phyloP scores from a whole-genome alignment of 805 yeast genomes.

The Schwanniomyces vanrijiae region DNA sequence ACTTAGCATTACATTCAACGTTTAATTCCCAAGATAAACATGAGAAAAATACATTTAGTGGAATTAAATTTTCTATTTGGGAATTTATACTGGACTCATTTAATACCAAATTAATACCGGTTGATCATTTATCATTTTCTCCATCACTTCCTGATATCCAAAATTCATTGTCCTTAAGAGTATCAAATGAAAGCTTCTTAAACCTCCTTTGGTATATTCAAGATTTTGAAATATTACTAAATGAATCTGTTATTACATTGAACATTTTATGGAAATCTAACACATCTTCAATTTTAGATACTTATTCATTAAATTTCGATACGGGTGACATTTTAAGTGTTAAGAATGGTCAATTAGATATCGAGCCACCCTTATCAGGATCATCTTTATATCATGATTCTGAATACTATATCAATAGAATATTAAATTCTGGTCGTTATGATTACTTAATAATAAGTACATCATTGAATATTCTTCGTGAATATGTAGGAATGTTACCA shows the following conservation, averaged over 20 bases:
- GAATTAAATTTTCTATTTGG: constrained; percentile 23
- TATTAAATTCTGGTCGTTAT: constrained; percentile 52
- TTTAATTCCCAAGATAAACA: constrained; percentile 12
- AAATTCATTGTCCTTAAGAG: neutral
- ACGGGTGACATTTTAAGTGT: constrained; percentile 13
- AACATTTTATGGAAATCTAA: constrained; percentile 64
- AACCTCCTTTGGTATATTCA: constrained; percentile 48
- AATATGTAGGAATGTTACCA: constrained; percentile 25
- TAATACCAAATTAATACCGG: constrained; percentile 7
- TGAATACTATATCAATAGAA: constrained; percentile 42
- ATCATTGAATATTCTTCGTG: constrained; percentile 51
- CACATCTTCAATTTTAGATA: constrained; percentile 47
- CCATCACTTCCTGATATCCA: constrained; percentile 13
- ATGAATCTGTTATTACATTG: constrained; percentile 16
- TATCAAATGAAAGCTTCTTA: constrained; percentile 6
- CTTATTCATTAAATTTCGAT: constrained; percentile 12
- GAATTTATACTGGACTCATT: constrained; percentile 12
- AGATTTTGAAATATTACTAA: constrained; percentile 24
- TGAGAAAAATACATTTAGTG: constrained; percentile 11
- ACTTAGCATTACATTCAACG: constrained; percentile 17
- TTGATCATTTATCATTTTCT: constrained; percentile 16
- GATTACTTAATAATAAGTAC: constrained; percentile 50
- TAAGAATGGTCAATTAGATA: constrained; percentile 15
- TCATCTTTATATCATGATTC: constrained; percentile 25
- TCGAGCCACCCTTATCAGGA: constrained; percentile 12